Percentiles rank a stretch among this genome's conserved stretches.
These are phyloP conservation scores for Colletotrichum euphorbiae DNA, from an alignment of 2,329 filamentous ascomycete species.

Conservation along the genomic window DNA sequence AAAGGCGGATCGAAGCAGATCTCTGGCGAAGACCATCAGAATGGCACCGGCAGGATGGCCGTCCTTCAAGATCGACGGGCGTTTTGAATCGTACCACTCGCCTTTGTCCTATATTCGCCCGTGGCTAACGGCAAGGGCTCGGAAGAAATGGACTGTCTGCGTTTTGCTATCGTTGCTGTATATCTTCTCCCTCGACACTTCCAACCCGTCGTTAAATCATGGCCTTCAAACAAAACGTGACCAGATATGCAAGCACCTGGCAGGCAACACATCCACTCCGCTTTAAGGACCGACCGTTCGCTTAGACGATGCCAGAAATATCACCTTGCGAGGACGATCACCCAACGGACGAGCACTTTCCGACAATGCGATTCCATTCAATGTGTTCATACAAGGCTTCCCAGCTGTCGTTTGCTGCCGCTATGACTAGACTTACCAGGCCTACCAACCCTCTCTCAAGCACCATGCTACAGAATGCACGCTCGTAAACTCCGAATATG, in stretches of 20 bases:
- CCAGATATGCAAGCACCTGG: not conserved
- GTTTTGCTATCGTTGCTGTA: not conserved
- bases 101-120: not conserved
- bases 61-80: not conserved
- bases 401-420: conserved; percentile 20
- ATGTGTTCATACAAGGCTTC: conserved; percentile 25
- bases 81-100: not conserved
- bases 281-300: not conserved
- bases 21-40: conserved; percentile 5
- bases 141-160: not conserved
- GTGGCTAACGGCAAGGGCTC: not conserved
- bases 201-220: not conserved
- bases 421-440: conserved; percentile 12
- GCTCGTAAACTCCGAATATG: conserved; percentile 30
- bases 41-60: not conserved
- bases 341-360: not conserved
- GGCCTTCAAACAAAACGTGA: not conserved
- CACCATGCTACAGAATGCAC: conserved; percentile 8
- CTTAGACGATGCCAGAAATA: not conserved
- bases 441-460: not conserved
- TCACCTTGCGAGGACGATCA: not conserved
- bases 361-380: conserved; percentile 6
- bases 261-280: not conserved
- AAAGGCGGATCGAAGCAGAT: not conserved
- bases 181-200: too few species aligned